These are phyloP conservation scores for Euryodendron excelsum DNA, from an alignment of 148 eudicot genomes.

Conservation along the genomic window DNA sequence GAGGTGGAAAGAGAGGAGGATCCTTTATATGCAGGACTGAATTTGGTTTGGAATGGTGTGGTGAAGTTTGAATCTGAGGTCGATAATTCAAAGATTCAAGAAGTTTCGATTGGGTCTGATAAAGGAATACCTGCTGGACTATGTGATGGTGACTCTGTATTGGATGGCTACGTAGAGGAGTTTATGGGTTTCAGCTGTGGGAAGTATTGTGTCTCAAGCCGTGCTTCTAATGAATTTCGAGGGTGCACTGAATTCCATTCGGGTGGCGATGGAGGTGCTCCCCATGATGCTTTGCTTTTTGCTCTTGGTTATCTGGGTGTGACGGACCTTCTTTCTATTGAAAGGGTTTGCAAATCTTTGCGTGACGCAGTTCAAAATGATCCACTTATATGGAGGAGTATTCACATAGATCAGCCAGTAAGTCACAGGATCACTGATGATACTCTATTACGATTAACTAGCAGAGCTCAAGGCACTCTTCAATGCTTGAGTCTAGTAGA, in stretches of 20 bases:
- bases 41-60: conserved; percentile 25
- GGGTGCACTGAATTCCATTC: not conserved
- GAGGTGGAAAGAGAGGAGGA: conserved; percentile 26
- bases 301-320: conserved; percentile 40
- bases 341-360: conserved; percentile 47
- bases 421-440: conserved; percentile 34
- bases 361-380: conserved; percentile 37
- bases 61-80: conserved; percentile 4
- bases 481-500: conserved; percentile 36
- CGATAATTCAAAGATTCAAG: not conserved
- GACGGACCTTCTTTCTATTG: conserved; percentile 44
- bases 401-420: conserved; percentile 32
- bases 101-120: not conserved
- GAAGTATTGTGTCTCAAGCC: conserved; percentile 8
- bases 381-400: conserved; percentile 40
- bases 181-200: conserved; percentile 19
- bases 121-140: conserved; percentile 1
- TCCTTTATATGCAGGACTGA: conserved; percentile 16
- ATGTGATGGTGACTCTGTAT: conserved; percentile 16
- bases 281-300: conserved; percentile 34
- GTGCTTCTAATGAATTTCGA: conserved; percentile 12
- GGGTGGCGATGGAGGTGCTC: conserved; percentile 26
- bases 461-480: conserved; percentile 47
- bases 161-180: conserved; percentile 19
- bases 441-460: conserved; percentile 32